Conservation (phyloP, 2,329 filamentous ascomycete species). For the Scytalidium sp. region DNA sequence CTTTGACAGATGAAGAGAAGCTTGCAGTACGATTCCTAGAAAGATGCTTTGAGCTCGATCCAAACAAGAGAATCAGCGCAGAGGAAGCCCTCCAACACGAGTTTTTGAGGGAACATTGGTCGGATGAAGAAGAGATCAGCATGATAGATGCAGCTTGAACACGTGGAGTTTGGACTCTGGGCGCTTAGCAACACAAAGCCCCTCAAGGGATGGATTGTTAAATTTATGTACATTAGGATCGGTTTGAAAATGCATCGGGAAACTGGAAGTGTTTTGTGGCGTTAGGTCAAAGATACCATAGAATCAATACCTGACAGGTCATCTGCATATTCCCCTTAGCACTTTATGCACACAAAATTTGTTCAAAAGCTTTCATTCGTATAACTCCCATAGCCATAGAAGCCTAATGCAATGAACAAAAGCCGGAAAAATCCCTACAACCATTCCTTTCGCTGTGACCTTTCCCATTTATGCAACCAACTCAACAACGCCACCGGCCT, state of each 20-base stretch:
- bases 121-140: constrained; percentile 53
- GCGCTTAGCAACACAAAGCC: not conserved
- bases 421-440: not conserved
- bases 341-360: not conserved
- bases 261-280: not conserved
- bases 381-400: constrained; percentile 16
- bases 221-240: not conserved
- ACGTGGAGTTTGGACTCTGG: not conserved
- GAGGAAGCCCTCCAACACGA: constrained; percentile 70
- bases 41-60: constrained; percentile 74
- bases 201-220: not conserved
- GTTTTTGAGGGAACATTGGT: constrained; percentile 52
- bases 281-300: not conserved
- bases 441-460: not conserved
- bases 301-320: not conserved
- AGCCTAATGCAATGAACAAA: constrained; percentile 4
- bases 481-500: constrained; percentile 94
- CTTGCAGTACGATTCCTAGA: constrained; percentile 71
- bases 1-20: constrained; percentile 64
- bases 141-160: constrained; percentile 10
- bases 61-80: constrained; percentile 69
- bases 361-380: constrained; percentile 11
- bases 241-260: not conserved
- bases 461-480: constrained; percentile 72
- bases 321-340: not conserved